A percentile compares a stretch with the other conserved stretches of the same genome.
phyloP scores from a whole-genome alignment of 2,329 filamentous ascomycete species.

The Colletotrichum camelliae region DNA sequence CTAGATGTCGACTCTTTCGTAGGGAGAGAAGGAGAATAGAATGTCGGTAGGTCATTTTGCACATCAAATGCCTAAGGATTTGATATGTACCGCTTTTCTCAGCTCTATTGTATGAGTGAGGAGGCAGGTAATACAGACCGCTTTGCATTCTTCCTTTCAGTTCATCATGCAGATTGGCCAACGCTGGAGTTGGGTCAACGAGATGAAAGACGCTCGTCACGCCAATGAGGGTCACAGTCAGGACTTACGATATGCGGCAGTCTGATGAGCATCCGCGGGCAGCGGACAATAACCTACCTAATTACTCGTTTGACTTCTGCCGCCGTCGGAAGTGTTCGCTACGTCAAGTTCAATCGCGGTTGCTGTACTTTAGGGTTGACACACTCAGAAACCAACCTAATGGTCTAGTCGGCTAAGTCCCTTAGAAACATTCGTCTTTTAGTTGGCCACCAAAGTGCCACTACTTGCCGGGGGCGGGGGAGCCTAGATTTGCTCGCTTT shows the following conservation, averaged over 20 bases:
- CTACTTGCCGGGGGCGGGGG: background rate
- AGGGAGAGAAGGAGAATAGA: too few relatives aligned
- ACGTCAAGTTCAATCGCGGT: background rate
- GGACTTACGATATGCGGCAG: background rate
- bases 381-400: background rate
- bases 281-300: background rate
- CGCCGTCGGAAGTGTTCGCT: background rate
- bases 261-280: background rate
- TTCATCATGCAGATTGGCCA: background rate
- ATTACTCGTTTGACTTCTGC: background rate
- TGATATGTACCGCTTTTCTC: background rate
- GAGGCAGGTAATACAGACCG: fast-evolving
- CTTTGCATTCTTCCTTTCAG: background rate
- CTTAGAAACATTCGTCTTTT: background rate
- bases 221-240: background rate
- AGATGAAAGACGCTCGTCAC: background rate
- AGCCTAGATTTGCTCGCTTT: background rate
- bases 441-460: background rate
- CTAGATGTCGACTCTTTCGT: too few relatives aligned
- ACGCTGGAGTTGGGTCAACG: background rate
- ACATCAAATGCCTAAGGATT: background rate
- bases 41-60: too few relatives aligned
- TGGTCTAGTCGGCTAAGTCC: background rate
- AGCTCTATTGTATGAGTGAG: background rate
- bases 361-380: background rate